Conservation (phyloP, 2,329 filamentous ascomycete genomes). For the Fonsecaea pedrosoi region DNA sequence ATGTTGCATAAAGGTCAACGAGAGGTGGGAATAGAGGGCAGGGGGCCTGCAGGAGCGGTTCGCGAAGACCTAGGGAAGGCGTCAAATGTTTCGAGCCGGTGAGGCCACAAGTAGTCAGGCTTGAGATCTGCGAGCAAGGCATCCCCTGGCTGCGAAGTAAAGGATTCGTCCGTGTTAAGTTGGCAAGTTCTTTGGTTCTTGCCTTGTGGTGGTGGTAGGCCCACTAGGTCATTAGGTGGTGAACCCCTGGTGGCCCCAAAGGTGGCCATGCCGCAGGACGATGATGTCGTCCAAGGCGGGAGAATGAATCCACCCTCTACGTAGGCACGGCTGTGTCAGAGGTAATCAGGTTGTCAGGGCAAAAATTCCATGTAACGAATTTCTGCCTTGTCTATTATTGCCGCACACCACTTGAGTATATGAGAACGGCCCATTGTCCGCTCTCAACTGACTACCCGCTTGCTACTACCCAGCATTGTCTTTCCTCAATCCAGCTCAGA, state of each 20-base stretch:
- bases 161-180: not conserved
- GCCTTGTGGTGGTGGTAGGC: not conserved
- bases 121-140: not conserved
- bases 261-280: constrained; percentile 17
- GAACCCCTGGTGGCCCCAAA: constrained; percentile 20
- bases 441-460: not conserved
- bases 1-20: not conserved
- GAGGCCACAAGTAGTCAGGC: not conserved
- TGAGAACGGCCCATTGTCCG: not conserved
- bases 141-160: not conserved
- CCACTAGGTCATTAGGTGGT: not conserved
- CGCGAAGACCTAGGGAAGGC: not conserved
- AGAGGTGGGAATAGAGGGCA: not conserved
- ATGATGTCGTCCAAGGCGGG: constrained; percentile 32
- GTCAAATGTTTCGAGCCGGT: not conserved
- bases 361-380: constrained; percentile 7
- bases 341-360: constrained; percentile 21
- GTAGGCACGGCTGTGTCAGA: not conserved
- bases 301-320: not conserved
- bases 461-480: not conserved
- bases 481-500: not conserved
- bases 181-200: not conserved
- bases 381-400: constrained; percentile 5
- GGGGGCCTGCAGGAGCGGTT: too few relatives aligned
- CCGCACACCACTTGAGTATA: not conserved